Percentiles rank a stretch among this genome's conserved stretches.
phyloP scores from a whole-genome alignment of 306 rosid species.

The Fragaria iinumae region DNA sequence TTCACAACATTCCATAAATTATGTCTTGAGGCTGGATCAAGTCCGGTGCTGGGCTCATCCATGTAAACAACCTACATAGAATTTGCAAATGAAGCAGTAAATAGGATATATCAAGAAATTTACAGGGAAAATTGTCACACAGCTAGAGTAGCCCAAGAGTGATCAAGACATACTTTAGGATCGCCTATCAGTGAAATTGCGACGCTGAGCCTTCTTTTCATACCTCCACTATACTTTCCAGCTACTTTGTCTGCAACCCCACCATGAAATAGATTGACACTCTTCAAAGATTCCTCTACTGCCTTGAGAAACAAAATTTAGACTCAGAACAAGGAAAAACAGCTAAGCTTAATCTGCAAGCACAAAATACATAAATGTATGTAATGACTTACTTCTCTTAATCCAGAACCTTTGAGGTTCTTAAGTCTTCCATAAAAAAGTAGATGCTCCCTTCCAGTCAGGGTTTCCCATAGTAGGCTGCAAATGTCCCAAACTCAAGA shows the following conservation, averaged over 20 bases:
- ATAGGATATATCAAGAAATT: neutral
- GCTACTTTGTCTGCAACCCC: conserved; percentile 82
- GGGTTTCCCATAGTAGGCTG: conserved; percentile 85
- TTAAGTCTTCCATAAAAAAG: conserved; percentile 92
- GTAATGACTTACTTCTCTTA: conserved; percentile 56
- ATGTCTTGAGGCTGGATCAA: conserved; percentile 93
- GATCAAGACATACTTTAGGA: conserved; percentile 55
- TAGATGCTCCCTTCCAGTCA: conserved; percentile 95
- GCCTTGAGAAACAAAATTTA: conserved; percentile 55
- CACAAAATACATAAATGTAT: neutral
- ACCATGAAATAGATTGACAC: conserved; percentile 76
- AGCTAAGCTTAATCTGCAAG: neutral
- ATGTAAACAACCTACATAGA: conserved; percentile 75
- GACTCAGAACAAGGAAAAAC: neutral
- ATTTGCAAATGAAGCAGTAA: conserved; percentile 14
- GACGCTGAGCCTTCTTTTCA: conserved; percentile 99
- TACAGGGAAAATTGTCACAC: neutral
- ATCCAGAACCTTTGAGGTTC: conserved; percentile 70
- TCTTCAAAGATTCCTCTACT: conserved; percentile 85
- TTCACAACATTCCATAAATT: conserved; percentile 85
- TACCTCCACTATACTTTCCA: conserved; percentile 92
- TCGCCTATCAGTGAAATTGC: conserved; percentile 92
- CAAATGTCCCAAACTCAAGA: conserved; percentile 6
- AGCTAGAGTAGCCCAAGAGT: conserved; percentile 7
- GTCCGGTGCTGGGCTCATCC: conserved; percentile 98